Evolutionary conservation across 805 yeast genomes (phyloP).

Genomic region (Sungouiella thailandica): DNA sequence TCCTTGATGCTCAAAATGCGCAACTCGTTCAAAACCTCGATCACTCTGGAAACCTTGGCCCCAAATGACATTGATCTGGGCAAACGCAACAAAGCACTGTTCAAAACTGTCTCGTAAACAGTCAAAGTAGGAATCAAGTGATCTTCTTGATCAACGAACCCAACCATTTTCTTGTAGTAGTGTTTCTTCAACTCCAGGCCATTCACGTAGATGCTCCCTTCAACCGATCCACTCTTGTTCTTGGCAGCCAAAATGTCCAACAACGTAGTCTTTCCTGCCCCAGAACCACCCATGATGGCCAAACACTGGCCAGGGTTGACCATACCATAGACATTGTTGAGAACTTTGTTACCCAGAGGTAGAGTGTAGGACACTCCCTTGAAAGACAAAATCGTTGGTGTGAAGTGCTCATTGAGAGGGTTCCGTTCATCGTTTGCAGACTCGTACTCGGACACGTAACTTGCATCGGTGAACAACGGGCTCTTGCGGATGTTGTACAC

Average conservation of each 20-base stretch:
- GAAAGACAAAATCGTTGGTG: conserved; percentile 73
- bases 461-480: conserved; percentile 45
- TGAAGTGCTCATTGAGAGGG: conserved; percentile 49
- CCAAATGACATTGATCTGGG: conserved; percentile 74
- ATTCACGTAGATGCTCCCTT: conserved; percentile 71
- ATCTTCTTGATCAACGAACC: conserved; percentile 97
- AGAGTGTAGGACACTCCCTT: conserved; percentile 62
- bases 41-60: conserved; percentile 72
- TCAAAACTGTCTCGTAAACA: conserved; percentile 90
- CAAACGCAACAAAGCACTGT: conserved; percentile 82
- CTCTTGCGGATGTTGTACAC: conserved; percentile 51
- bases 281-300: conserved; percentile 98
- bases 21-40: conserved; percentile 80
- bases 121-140: conserved; percentile 86
- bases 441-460: conserved; percentile 26
- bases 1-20: conserved; percentile 81
- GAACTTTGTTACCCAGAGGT: conserved; percentile 42
- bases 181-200: conserved; percentile 48
- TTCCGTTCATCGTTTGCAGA: conserved; percentile 21
- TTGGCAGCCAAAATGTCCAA: conserved; percentile 89
- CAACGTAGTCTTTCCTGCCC: conserved; percentile 95
- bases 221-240: conserved; percentile 65
- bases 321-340: conserved; percentile 64
- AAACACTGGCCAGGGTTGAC: conserved; percentile 84
- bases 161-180: conserved; percentile 64